Evolutionary conservation across 164 flowering plant species (phyloP).

Genomic region (Umbilicus rupestris): DNA sequence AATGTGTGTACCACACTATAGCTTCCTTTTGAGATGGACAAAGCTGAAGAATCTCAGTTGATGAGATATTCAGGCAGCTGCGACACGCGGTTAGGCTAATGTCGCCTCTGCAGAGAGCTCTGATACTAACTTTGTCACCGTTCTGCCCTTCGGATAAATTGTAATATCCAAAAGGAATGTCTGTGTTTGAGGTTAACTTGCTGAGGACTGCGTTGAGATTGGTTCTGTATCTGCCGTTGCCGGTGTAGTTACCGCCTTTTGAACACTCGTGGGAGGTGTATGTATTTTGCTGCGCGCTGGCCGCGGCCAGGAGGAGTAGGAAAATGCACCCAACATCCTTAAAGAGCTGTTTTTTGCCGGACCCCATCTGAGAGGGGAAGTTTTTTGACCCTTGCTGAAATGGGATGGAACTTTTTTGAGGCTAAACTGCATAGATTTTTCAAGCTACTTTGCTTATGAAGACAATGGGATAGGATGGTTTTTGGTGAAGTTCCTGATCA

Average conservation of each 20-base stretch:
- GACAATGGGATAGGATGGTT: too few relatives aligned
- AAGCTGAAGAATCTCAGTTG: not conserved
- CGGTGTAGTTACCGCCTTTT: not conserved
- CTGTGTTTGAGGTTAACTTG: not conserved
- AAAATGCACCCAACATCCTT: too few relatives aligned
- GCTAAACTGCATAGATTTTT: too few relatives aligned
- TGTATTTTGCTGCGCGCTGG: too few relatives aligned
- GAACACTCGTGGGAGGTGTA: too few relatives aligned
- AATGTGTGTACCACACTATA: not conserved
- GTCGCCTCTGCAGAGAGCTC: constrained; percentile 3
- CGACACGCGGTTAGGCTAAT: constrained; percentile 4
- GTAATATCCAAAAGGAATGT: not conserved
- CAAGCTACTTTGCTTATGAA: too few relatives aligned
- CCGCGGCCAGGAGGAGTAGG: too few relatives aligned
- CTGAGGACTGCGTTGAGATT: not conserved
- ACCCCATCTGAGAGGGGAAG: too few relatives aligned
- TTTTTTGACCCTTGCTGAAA: too few relatives aligned
- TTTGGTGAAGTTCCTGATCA: too few relatives aligned
- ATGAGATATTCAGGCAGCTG: not conserved
- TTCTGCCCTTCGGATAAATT: not conserved
- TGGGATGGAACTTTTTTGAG: too few relatives aligned
- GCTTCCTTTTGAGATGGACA: constrained; percentile 10
- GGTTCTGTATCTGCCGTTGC: not conserved
- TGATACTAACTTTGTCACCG: not conserved
- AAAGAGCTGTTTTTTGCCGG: too few relatives aligned